Evolutionary conservation across 1,284 basidiomycete genomes (phyloP).

Genomic region (Kalmanozyma brasiliensis): DNA sequence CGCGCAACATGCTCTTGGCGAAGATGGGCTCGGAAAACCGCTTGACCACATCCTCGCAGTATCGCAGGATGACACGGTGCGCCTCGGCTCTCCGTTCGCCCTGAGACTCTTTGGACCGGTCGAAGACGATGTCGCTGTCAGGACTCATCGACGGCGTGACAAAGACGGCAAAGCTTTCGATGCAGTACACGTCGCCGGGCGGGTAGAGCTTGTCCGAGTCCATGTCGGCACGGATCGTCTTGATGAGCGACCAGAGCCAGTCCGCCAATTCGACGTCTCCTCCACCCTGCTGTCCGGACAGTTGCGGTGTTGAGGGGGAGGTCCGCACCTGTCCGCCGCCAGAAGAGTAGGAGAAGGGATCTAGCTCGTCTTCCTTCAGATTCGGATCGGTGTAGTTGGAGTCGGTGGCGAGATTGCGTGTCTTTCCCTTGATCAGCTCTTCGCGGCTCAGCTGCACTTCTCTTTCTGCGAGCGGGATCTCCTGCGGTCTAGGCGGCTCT

Average conservation of each 20-base stretch:
- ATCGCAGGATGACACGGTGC: conserved; percentile 69
- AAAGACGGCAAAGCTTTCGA: conserved; percentile 58
- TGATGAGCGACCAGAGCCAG: conserved; percentile 62
- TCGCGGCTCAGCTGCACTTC: conserved; percentile 40
- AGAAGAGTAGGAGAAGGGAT: conserved; percentile 44
- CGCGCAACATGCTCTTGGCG: conserved; percentile 56
- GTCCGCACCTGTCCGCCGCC: conserved; percentile 27
- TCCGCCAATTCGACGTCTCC: conserved; percentile 50
- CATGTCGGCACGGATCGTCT: conserved; percentile 62
- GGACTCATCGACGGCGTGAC: conserved; percentile 50
- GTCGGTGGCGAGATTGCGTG: conserved; percentile 52
- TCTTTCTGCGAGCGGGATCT: conserved; percentile 39
- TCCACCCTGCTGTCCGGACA: neutral
- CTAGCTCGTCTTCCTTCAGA: conserved; percentile 36
- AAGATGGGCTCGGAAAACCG: conserved; percentile 71
- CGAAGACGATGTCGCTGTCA: conserved; percentile 28
- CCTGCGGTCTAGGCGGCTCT: conserved; percentile 43
- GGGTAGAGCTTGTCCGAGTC: conserved; percentile 55
- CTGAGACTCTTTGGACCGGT: neutral
- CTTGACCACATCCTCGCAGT: conserved; percentile 70
- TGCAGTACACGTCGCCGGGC: conserved; percentile 58
- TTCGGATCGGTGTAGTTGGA: conserved; percentile 48
- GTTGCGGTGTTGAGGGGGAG: conserved; percentile 2
- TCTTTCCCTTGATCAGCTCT: conserved; percentile 53
- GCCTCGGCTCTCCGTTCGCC: conserved; percentile 59